Evolutionary conservation across 305 asterid genomes (phyloP).

Genomic region (Solanum hybrid): DNA sequence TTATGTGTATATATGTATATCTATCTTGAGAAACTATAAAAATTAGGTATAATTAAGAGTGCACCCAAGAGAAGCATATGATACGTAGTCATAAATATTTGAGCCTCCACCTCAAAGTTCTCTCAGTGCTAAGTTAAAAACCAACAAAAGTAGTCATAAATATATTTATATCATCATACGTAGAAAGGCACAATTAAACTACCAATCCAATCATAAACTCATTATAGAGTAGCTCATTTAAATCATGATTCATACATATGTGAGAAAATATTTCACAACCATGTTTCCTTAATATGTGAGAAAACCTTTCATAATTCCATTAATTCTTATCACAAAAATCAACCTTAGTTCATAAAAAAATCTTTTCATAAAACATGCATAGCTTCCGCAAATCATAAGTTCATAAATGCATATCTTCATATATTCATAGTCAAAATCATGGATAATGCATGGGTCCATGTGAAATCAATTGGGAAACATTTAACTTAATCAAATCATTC

Average conservation of each 20-base stretch:
- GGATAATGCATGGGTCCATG: neutral
- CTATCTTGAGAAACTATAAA: too few species aligned
- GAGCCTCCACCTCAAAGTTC: neutral
- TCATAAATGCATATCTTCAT: neutral
- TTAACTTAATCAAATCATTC: too few species aligned
- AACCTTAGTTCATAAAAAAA: neutral
- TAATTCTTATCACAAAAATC: neutral
- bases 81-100: too few species aligned
- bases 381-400: neutral
- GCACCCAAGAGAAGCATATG: neutral
- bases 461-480: neutral
- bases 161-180: neutral
- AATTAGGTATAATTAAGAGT: neutral
- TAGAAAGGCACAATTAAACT: neutral
- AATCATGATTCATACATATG: neutral
- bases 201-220: neutral
- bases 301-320: neutral
- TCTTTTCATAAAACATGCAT: neutral
- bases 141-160: neutral
- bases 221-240: neutral
- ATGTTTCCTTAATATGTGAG: neutral
- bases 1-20: too few species aligned
- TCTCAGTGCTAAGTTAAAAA: neutral
- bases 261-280: neutral
- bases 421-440: neutral